phyloP scores from a whole-genome alignment of 2,329 filamentous ascomycete genomes.

The Ophiostoma pallidulum region DNA sequence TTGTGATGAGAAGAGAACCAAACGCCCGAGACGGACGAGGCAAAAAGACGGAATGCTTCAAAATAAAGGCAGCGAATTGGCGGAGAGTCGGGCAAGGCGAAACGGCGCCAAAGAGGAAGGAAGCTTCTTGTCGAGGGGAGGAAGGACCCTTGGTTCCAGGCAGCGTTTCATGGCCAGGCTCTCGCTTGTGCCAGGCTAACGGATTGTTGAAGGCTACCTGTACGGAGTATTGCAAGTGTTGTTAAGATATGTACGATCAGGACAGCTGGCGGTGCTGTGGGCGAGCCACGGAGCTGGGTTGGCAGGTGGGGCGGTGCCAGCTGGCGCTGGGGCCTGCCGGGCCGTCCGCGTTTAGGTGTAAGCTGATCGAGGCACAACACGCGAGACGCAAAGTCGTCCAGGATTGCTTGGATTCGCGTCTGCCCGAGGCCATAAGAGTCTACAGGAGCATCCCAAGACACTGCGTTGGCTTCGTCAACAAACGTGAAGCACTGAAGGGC shows the following conservation, averaged over 20 bases:
- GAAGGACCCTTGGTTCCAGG: constrained; percentile 1
- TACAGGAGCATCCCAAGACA: no score
- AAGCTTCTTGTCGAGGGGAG: background rate
- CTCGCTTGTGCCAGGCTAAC: background rate
- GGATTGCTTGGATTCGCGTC: no score
- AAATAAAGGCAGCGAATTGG: background rate
- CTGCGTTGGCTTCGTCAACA: no score
- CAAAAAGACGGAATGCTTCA: background rate
- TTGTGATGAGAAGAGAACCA: no score
- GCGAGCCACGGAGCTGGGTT: background rate
- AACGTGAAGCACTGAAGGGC: no score
- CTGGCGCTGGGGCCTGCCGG: background rate
- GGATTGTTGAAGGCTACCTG: no score
- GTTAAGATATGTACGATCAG: no score
- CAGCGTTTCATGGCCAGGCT: constrained; percentile 5
- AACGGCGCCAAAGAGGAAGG: constrained; percentile 1
- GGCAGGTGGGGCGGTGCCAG: constrained; percentile 3
- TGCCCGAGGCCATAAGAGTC: no score
- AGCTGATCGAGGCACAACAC: background rate
- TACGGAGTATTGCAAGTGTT: no score
- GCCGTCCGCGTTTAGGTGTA: background rate
- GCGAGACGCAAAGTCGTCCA: no score
- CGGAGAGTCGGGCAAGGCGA: constrained; percentile 5
- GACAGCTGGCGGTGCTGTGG: no score
- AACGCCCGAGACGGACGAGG: background rate